phyloP scores from a whole-genome alignment of 169 alveolate genomes.

The Plasmodium falciparum region DNA sequence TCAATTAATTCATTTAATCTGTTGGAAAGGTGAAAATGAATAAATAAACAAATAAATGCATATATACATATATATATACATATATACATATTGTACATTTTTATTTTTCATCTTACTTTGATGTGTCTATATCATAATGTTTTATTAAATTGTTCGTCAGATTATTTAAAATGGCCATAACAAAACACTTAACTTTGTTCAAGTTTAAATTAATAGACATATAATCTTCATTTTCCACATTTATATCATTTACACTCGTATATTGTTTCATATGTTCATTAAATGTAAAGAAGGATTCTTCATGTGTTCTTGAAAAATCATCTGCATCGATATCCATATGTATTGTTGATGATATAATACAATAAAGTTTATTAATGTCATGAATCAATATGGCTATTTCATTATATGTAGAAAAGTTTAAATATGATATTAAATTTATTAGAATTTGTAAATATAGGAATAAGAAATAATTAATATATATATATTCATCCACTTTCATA shows the following conservation, averaged over 20 bases:
- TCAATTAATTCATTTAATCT: conserved; percentile 52
- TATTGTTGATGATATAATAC: conserved; percentile 55
- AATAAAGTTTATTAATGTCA: conserved; percentile 59
- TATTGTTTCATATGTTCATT: conserved; percentile 31
- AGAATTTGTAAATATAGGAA: conserved; percentile 66
- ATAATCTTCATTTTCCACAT: conserved; percentile 13
- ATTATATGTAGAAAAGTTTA: conserved; percentile 55
- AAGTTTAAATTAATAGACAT: conserved; percentile 16
- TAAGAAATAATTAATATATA: conserved; percentile 60
- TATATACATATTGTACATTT: background rate
- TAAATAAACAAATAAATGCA: background rate
- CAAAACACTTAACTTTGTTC: conserved; percentile 62
- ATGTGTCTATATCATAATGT: conserved; percentile 34
- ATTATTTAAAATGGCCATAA: conserved; percentile 39
- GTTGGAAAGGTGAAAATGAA: background rate
- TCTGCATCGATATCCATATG: conserved; percentile 6
- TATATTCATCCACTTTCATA: conserved; percentile 47
- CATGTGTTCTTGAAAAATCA: background rate
- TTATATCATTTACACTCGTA: conserved; percentile 39
- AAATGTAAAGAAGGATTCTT: conserved; percentile 2
- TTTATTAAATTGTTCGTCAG: conserved; percentile 27
- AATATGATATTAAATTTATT: conserved; percentile 38
- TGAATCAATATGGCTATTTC: conserved; percentile 62
- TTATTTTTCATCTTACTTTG: conserved; percentile 18
- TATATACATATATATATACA: background rate